Base-by-base conservation (phyloP, 2,329 filamentous ascomycete species). In the Thermochaetoides dissita region DNA sequence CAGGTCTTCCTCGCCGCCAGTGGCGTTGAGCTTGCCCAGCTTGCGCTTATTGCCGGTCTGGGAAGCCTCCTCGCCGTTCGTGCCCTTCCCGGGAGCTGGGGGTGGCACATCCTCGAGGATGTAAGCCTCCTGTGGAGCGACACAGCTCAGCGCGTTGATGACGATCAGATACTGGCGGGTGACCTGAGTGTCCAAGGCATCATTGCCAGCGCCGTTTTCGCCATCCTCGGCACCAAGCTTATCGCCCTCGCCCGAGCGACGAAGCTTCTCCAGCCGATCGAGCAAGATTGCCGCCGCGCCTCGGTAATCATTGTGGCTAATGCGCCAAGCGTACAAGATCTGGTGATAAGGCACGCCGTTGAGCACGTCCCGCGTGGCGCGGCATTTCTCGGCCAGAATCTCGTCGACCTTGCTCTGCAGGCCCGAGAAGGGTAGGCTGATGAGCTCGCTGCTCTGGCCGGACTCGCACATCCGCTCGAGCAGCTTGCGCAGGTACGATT, bases 111-210 rank as follows among this genome's bases (percentile, higher is more conserved):
- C 62, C 51, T 72, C 65, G n/a, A 66, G 78, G 58, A 94, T 76
- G 74, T 93, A 98, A 1, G 81, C 81, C 55, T 94, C 83, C 51
- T 73, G 76, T 44, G 79, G 68, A 38, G 84, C 78, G 34, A 95
- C 86, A 49, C 86, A 94, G 50, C 83, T 85, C 46, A 98, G 68
- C 1, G 86, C 81, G 58, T 98, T 98, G 65, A 98, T 94, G 36
- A 98, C 73, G 47, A 87, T 72, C n/a, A 96, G 66, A 54, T 94
- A 91, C 55, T 85, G 81, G 51, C 83, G 76, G 37, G 81, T 78
- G 30, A 84, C 70, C 1, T 71, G 68, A 0, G 76, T 81, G 51
- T 81, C 76, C 8, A 78, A 63, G 4, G 68, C 66, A 47, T 79
- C 76, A 12, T 11, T 11, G 1, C 49, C 54, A n/a, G 46, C 51